Percentiles rank a stretch among this genome's conserved stretches.
These are phyloP conservation scores for Cryptococcus sp. DNA, from an alignment of 1,284 basidiomycete species.

Conservation along the genomic window DNA sequence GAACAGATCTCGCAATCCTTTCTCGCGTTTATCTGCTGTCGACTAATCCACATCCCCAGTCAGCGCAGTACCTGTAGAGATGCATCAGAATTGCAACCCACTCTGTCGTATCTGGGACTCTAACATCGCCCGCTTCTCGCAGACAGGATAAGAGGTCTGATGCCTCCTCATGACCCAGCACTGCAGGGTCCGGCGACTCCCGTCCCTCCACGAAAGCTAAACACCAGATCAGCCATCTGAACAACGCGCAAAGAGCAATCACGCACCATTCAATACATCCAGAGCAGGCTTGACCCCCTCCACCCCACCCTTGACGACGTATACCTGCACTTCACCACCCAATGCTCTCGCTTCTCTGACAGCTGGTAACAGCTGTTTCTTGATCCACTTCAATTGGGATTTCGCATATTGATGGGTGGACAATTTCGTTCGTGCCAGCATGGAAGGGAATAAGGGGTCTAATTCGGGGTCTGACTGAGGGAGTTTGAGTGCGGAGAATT, in stretches of 20 bases:
- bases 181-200: constrained; percentile 62
- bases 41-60: constrained; percentile 38
- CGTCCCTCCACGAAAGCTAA: constrained; percentile 64
- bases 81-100: constrained; percentile 28
- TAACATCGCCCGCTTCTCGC: constrained; percentile 54
- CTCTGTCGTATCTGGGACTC: constrained; percentile 50
- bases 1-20: constrained; percentile 75
- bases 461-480: constrained; percentile 21
- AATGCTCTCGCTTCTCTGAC: constrained; percentile 59
- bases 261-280: constrained; percentile 59
- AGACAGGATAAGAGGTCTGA: constrained; percentile 58
- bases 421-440: constrained; percentile 77
- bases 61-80: no score
- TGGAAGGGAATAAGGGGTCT: constrained; percentile 57
- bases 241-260: neutral
- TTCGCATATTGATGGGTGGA: constrained; percentile 91
- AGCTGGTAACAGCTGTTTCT: constrained; percentile 83
- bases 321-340: constrained; percentile 51
- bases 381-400: constrained; percentile 88
- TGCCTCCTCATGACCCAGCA: constrained; percentile 62
- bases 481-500: constrained; percentile 65
- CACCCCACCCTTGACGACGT: constrained; percentile 58
- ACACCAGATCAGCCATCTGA: neutral
- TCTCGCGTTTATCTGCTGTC: constrained; percentile 64
- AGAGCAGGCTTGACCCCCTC: constrained; percentile 63